Percentiles rank a stretch among this genome's conserved stretches.
phyloP scores from a whole-genome alignment of 129 eudicot genomes.

The Arctium lappa region DNA sequence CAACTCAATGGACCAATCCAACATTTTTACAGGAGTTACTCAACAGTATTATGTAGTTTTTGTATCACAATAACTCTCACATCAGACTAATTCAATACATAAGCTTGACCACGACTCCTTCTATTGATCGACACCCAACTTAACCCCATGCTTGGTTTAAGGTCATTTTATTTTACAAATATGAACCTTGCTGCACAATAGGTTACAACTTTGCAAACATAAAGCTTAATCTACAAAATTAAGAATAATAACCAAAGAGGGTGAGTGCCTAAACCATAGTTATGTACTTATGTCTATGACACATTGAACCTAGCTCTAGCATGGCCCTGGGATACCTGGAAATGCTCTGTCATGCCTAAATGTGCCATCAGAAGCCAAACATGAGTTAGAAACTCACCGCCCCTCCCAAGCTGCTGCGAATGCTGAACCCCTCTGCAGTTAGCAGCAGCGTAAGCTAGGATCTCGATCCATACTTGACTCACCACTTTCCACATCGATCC shows the following conservation, averaged over 20 bases:
- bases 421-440: not conserved
- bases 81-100: no score
- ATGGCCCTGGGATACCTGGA: not conserved
- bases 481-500: constrained; percentile 28
- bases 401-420: not conserved
- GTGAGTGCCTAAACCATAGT: not conserved
- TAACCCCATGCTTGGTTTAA: not conserved
- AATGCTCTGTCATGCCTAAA: not conserved
- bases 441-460: not conserved
- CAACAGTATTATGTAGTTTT: no score
- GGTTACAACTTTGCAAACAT: not conserved
- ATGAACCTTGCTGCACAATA: not conserved
- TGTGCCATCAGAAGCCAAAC: not conserved
- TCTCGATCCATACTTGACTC: not conserved
- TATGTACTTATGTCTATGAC: not conserved
- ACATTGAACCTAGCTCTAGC: not conserved
- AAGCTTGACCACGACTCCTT: no score
- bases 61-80: no score
- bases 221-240: not conserved
- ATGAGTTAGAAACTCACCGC: not conserved
- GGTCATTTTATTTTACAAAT: not conserved
- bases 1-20: no score
- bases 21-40: no score
- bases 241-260: not conserved
- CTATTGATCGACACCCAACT: not conserved